phyloP scores from a whole-genome alignment of 139 green algal species.

The Zygnema cylindricum region DNA sequence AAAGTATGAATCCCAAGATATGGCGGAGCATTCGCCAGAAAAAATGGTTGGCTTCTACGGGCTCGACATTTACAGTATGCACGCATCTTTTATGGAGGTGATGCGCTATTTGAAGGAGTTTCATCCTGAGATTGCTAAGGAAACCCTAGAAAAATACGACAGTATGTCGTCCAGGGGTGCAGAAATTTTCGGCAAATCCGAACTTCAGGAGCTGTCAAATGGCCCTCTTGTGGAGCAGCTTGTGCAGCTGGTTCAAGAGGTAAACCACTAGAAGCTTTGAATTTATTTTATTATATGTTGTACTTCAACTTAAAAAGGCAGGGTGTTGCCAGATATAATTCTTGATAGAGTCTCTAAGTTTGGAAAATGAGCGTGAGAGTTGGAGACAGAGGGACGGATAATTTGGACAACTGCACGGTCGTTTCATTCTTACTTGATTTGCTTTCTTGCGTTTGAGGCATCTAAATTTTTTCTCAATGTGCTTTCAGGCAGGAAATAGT shows the following conservation, averaged over 20 bases:
- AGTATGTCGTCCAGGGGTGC: background rate
- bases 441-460: no score
- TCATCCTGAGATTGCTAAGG: conserved; percentile 22
- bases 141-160: background rate
- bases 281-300: no score
- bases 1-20: background rate
- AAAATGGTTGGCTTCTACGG: conserved; percentile 38
- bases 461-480: no score
- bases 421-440: no score
- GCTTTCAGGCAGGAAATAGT: background rate
- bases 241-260: background rate
- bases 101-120: conserved; percentile 34
- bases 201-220: background rate
- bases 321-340: no score
- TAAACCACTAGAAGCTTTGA: no score
- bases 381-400: no score
- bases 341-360: no score
- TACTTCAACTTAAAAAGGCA: no score
- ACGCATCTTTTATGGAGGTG: conserved; percentile 19
- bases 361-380: no score
- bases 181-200: background rate
- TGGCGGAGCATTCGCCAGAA: background rate
- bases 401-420: no score
- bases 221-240: background rate
- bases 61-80: conserved; percentile 43